These are phyloP conservation scores for Eucalyptus erythrocorys DNA, from an alignment of 345 rosid species.

Conservation along the genomic window DNA sequence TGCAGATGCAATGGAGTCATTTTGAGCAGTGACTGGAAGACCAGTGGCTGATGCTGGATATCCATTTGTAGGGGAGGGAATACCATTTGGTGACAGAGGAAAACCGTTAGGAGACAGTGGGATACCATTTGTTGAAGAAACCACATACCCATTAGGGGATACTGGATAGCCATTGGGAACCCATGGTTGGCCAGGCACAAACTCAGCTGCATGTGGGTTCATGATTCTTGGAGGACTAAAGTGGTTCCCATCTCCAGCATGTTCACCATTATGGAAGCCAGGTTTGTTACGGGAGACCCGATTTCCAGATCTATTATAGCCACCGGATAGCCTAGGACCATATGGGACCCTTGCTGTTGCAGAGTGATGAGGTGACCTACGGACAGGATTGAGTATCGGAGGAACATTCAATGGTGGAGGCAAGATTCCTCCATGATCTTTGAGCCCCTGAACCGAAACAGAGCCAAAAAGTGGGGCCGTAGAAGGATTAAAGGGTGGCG, in stretches of 20 bases:
- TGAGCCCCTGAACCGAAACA: slow-evolving; percentile 57
- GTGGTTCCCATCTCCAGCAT: slow-evolving; percentile 40
- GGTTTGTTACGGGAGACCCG: slow-evolving; percentile 58
- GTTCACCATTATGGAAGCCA: slow-evolving; percentile 43
- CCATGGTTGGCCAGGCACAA: slow-evolving; percentile 89
- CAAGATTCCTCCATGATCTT: slow-evolving; percentile 81
- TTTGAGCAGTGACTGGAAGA: slow-evolving; percentile 17
- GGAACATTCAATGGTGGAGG: slow-evolving; percentile 88
- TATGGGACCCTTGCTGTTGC: slow-evolving; percentile 94
- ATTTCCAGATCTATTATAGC: slow-evolving; percentile 72
- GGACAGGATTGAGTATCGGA: slow-evolving; percentile 70
- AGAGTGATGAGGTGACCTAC: slow-evolving; percentile 88
- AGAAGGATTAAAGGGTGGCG: slow-evolving; percentile 91
- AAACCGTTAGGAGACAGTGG: slow-evolving; percentile 45
- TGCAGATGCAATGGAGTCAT: slow-evolving; percentile 29
- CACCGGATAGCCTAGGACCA: slow-evolving; percentile 91
- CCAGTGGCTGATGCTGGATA: slow-evolving; percentile 7
- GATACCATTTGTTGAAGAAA: slow-evolving; percentile 39
- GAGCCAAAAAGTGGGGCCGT: slow-evolving; percentile 70
- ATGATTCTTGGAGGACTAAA: slow-evolving; percentile 63
- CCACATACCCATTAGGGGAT: slow-evolving; percentile 45
- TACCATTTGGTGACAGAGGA: slow-evolving; percentile 40
- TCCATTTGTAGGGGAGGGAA: slow-evolving; percentile 35
- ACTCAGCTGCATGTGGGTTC: slow-evolving; percentile 99
- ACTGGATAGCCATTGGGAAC: slow-evolving; percentile 63